Percentiles rank a stretch among this genome's conserved stretches.
phyloP scores from a whole-genome alignment of 1,139 yeast species.

The Candida sojae region DNA sequence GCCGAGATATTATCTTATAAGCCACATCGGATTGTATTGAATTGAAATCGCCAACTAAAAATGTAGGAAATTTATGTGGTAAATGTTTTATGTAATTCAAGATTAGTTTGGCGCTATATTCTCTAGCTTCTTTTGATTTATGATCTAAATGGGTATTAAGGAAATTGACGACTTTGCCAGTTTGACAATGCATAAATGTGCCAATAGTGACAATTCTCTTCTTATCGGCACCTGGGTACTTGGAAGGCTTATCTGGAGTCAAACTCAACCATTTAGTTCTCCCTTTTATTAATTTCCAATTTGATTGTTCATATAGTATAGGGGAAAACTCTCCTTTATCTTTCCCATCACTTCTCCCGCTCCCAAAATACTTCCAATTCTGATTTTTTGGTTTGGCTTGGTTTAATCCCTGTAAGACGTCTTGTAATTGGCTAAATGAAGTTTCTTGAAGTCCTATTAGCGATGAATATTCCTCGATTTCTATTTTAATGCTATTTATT shows the following conservation, averaged over 20 bases:
- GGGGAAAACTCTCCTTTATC: conserved; percentile 47
- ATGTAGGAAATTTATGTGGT: conserved; percentile 32
- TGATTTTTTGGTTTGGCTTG: conserved; percentile 14
- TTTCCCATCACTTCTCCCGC: conserved; percentile 49
- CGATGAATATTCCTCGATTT: conserved; percentile 24
- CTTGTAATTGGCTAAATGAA: conserved; percentile 28
- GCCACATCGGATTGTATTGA: conserved; percentile 21
- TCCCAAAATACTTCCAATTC: conserved; percentile 42
- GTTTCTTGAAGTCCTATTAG: conserved; percentile 36
- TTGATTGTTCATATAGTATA: conserved; percentile 33
- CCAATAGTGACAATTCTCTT: conserved; percentile 43
- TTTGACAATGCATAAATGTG: conserved; percentile 24
- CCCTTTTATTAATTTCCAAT: conserved; percentile 29
- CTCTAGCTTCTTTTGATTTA: conserved; percentile 39
- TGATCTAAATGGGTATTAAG: conserved; percentile 50
- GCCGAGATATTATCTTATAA: conserved; percentile 31
- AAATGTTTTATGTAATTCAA: conserved; percentile 29
- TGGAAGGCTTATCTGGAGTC: conserved; percentile 40
- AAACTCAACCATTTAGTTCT: conserved; percentile 44
- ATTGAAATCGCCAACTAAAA: conserved; percentile 34
- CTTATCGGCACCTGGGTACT: conserved; percentile 40
- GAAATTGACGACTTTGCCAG: conserved; percentile 29
- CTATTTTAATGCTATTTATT: conserved; percentile 26
- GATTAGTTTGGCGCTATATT: conserved; percentile 29
- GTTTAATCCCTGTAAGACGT: conserved; percentile 25